Evolutionary conservation across 1,139 yeast genomes (phyloP).

Genomic region (Pichia sp.): DNA sequence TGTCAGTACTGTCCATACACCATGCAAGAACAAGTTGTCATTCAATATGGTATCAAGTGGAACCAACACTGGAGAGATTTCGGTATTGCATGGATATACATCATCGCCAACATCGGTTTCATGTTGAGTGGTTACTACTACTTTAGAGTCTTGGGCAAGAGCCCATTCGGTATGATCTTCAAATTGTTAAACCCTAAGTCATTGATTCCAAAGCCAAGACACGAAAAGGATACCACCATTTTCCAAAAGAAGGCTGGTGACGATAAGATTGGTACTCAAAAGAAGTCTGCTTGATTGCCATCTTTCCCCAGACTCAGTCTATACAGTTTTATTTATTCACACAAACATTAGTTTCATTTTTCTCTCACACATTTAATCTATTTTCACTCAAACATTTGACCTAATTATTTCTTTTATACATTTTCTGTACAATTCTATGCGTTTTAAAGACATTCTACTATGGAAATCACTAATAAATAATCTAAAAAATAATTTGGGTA

Average conservation of each 20-base stretch:
- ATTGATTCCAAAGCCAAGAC: constrained; percentile 30
- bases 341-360: too few relatives aligned
- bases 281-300: not conserved
- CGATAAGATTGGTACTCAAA: constrained; percentile 25
- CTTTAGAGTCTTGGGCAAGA: constrained; percentile 16
- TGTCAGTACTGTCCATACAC: constrained; percentile 59
- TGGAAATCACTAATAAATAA: not conserved
- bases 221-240: constrained; percentile 37
- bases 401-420: not conserved
- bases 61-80: constrained; percentile 60
- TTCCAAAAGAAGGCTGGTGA: constrained; percentile 36
- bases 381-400: not conserved
- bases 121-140: constrained; percentile 21
- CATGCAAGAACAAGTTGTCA: constrained; percentile 52
- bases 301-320: too few relatives aligned
- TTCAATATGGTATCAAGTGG: constrained; percentile 42
- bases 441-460: not conserved
- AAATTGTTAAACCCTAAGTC: constrained; percentile 13
- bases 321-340: too few relatives aligned
- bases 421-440: not conserved
- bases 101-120: constrained; percentile 42
- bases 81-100: constrained; percentile 56
- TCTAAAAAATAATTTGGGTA: not conserved
- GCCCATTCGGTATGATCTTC: constrained; percentile 8
- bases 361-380: too few relatives aligned